phyloP scores from a whole-genome alignment of 352 stramenopile species.

The Elongisporangium anandrum region DNA sequence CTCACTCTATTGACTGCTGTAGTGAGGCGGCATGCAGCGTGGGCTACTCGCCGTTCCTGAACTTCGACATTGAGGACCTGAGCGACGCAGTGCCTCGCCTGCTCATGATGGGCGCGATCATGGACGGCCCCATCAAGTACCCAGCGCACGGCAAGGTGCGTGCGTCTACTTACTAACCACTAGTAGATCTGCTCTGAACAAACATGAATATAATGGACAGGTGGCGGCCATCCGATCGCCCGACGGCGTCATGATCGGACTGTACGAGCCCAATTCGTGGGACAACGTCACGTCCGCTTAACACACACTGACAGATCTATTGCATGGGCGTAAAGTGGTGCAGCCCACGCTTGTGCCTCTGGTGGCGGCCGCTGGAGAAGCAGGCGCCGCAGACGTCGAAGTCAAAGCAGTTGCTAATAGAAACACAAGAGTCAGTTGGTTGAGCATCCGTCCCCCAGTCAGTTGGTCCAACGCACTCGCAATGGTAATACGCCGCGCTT shows the following conservation, averaged over 20 bases:
- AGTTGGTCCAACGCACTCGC: conserved; percentile 8
- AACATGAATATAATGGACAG: conserved; percentile 20
- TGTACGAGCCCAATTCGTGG: conserved; percentile 89
- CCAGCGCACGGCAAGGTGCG: conserved; percentile 83
- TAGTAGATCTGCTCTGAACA: not conserved
- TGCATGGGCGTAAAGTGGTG: conserved; percentile 7
- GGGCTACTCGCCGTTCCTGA: conserved; percentile 89
- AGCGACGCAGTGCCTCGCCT: conserved; percentile 82
- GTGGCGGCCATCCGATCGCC: conserved; percentile 84
- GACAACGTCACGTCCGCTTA: conserved; percentile 79
- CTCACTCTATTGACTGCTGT: conserved; percentile 7
- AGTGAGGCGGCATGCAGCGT: conserved; percentile 80
- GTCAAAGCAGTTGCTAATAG: conserved; percentile 28
- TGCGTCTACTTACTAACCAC: not conserved
- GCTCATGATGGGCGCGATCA: conserved; percentile 83
- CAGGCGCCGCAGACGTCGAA: conserved; percentile 23
- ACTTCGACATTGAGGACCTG: conserved; percentile 89
- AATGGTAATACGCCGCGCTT: conserved; percentile 10
- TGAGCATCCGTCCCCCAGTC: conserved; percentile 2
- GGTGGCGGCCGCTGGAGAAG: conserved; percentile 4
- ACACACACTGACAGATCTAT: conserved; percentile 11
- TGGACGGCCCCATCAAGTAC: conserved; percentile 93
- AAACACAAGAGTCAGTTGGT: not conserved
- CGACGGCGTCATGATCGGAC: conserved; percentile 90
- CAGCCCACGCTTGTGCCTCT: conserved; percentile 3